Conservation (phyloP, 2,329 filamentous ascomycete genomes). For the Tympanopsis confertula region DNA sequence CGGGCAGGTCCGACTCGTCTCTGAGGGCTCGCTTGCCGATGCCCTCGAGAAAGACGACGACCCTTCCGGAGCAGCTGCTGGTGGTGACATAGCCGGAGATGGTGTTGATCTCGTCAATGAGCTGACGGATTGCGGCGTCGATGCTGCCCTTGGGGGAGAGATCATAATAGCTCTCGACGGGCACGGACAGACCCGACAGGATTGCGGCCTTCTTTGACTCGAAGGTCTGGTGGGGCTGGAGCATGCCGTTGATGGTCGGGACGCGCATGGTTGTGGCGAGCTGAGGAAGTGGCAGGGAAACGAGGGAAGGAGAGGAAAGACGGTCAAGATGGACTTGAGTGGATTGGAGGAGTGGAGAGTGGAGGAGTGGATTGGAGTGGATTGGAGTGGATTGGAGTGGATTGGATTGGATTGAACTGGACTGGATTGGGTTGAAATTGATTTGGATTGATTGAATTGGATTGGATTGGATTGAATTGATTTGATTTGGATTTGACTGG, state of each 20-base stretch:
- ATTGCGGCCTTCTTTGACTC: slow-evolving; percentile 43
- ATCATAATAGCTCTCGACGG: slow-evolving; percentile 45
- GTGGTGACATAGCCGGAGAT: slow-evolving; percentile 55
- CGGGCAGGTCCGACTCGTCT: slow-evolving; percentile 1
- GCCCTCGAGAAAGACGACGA: slow-evolving; percentile 58
- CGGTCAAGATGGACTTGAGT: neutral
- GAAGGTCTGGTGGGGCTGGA: slow-evolving; percentile 16
- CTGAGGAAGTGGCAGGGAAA: neutral
- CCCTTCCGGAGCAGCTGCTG: slow-evolving; percentile 57
- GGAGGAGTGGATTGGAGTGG: neutral
- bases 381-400: too few relatives aligned
- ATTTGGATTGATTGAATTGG: too few relatives aligned
- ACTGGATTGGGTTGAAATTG: too few relatives aligned
- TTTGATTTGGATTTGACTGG: too few relatives aligned
- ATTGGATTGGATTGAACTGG: too few relatives aligned
- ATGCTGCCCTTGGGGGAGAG: slow-evolving; percentile 57
- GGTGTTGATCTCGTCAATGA: slow-evolving; percentile 51
- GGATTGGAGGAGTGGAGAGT: too few relatives aligned
- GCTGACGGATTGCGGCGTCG: slow-evolving; percentile 45
- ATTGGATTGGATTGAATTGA: too few relatives aligned
- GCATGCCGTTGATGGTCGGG: neutral
- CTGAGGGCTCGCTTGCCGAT: slow-evolving; percentile 11
- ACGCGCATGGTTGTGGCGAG: neutral
- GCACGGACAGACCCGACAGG: slow-evolving; percentile 37
- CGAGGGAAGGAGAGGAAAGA: neutral